Evolutionary conservation across 2,329 filamentous ascomycete genomes (phyloP).

Genomic region (Venturia pyrina): DNA sequence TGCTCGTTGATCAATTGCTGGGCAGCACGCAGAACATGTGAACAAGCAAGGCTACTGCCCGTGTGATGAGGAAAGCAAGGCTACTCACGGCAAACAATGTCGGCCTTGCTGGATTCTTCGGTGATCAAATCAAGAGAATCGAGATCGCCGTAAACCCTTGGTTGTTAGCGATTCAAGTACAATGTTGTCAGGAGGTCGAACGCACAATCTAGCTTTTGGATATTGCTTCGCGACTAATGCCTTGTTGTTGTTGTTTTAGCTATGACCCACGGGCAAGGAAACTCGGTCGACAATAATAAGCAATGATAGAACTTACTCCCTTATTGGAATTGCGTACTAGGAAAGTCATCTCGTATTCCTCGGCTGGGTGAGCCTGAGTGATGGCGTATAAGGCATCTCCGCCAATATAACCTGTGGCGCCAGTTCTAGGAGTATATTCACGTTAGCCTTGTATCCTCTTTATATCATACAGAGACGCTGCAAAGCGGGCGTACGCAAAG

Average conservation of each 20-base stretch:
- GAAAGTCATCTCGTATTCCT: constrained; percentile 38
- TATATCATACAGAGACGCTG: not conserved
- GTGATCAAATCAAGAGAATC: constrained; percentile 35
- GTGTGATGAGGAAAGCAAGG: not conserved
- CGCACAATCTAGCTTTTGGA: constrained; percentile 33
- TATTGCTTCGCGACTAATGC: constrained; percentile 36
- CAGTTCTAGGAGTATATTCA: constrained; percentile 11
- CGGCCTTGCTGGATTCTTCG: constrained; percentile 35
- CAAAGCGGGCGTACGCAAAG: not conserved
- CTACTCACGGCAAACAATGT: constrained; percentile 38
- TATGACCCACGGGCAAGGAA: not conserved
- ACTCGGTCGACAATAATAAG: too few species aligned
- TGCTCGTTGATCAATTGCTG: not conserved
- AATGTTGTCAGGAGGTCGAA: not conserved
- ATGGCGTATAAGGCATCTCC: constrained; percentile 36
- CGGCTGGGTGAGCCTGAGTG: constrained; percentile 31
- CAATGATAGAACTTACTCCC: constrained; percentile 20
- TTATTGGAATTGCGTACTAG: constrained; percentile 40
- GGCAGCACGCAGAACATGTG: not conserved
- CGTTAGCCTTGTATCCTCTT: not conserved
- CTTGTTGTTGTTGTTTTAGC: not conserved
- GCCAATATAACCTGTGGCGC: constrained; percentile 33
- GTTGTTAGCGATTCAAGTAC: not conserved
- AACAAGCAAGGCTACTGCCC: too few species aligned
- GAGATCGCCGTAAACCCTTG: constrained; percentile 39